Base-by-base conservation (phyloP, 2,329 filamentous ascomycete species). In the Ilyonectria mors-panacis region DNA sequence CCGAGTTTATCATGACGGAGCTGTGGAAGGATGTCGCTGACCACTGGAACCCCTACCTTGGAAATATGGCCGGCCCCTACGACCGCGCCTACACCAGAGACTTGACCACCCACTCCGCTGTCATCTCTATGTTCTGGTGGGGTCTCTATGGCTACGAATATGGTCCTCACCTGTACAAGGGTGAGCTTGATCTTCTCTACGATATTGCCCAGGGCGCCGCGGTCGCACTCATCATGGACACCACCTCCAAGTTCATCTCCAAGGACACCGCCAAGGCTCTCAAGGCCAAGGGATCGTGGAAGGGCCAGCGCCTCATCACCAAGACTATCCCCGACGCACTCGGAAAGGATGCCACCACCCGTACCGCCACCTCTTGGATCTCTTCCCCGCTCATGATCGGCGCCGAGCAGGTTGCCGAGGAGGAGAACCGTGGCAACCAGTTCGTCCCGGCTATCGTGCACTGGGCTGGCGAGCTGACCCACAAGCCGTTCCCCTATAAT, bases 361-460 rank as follows among this genome's bases (percentile, higher is more conserved):
- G 83, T 21, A 73, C 76, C 2, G 77, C 78, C 5, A 81, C 81
- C 0, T 81, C 82, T 1, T 85, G 82, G 83, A 55, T 85, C 23
- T 82, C 80, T 44, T 76, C 81, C 5, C 71, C 78, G 9, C 70
- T 85, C 47, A 85, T 85, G 82, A 81, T 84, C 19, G 83, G 83
- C 1, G 82, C 74, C 0, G 67, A 82, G 70, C 65, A 77, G 19
- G 74, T 84, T 1, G 75, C 74, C 6, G 82, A 85, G 71, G 76
- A 75, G 1, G 71, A 69, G 21, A 80, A 80, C 69, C 75, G 82
- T 6, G 80, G 81, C 1, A 68, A 80, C 33, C 81, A 84, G 71
- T 84, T 81, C 63, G 81, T 84, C 0, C 84, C 83, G 2, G 82
- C 82, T 4, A 83, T 84, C 37, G 82, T 83, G 1, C 83, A 85